phyloP scores from a whole-genome alignment of 257 asterid species.

The Nicotiana tomentosiformis region DNA sequence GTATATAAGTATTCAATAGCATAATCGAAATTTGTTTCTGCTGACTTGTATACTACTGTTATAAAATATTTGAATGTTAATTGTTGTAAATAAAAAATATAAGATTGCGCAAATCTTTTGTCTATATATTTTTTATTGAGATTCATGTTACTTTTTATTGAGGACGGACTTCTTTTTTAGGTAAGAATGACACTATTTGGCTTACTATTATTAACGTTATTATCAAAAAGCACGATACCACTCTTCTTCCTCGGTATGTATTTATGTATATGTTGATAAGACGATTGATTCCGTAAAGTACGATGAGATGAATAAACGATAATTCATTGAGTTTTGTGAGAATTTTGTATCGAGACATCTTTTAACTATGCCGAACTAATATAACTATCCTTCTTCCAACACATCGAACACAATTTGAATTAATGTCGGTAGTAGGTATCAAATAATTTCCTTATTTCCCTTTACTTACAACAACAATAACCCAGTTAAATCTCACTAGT shows the following conservation, averaged over 20 bases:
- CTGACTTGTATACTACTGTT: not conserved
- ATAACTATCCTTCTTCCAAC: too few relatives aligned
- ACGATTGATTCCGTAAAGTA: not conserved
- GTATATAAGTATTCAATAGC: too few relatives aligned
- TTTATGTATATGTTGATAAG: too few relatives aligned
- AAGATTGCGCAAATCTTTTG: not conserved
- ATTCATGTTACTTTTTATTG: not conserved
- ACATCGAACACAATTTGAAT: too few relatives aligned
- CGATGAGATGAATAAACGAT: not conserved
- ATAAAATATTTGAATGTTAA: not conserved
- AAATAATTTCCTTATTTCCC: too few relatives aligned
- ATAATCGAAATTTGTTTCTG: not conserved
- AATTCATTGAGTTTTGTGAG: too few relatives aligned
- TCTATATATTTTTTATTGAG: not conserved
- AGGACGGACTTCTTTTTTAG: not conserved
- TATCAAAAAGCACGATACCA: not conserved
- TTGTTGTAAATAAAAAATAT: not conserved
- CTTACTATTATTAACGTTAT: not conserved
- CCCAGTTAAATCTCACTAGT: too few relatives aligned
- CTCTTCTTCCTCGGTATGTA: not conserved
- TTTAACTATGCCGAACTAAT: too few relatives aligned
- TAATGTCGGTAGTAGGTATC: too few relatives aligned
- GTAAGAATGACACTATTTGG: not conserved
- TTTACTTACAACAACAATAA: too few relatives aligned
- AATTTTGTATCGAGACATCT: too few relatives aligned